Percentiles rank a stretch among this genome's conserved stretches.
Evolutionary conservation across 305 asterid species (phyloP).

Genomic region (Fraxinus baroniana): DNA sequence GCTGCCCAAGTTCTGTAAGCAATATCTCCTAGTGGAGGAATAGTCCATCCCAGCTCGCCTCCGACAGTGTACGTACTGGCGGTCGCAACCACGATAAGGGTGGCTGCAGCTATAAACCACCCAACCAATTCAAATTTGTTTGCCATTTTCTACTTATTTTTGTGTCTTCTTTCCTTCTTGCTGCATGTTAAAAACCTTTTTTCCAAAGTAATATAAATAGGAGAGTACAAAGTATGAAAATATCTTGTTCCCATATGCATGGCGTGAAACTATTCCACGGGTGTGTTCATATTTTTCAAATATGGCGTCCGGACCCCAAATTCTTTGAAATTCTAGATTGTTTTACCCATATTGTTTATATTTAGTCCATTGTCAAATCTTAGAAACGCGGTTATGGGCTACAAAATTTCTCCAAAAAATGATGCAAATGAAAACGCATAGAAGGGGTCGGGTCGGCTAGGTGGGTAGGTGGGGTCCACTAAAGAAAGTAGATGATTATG

Average conservation of each 20-base stretch:
- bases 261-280: background rate
- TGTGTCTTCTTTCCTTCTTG: background rate
- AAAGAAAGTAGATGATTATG: background rate
- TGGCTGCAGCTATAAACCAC: background rate
- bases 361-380: background rate
- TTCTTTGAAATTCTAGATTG: background rate
- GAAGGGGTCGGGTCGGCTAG: background rate
- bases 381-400: background rate
- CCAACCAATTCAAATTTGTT: background rate
- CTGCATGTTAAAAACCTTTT: background rate
- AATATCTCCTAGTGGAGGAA: slow-evolving; percentile 28
- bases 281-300: background rate
- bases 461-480: background rate
- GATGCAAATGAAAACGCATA: background rate
- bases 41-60: slow-evolving; percentile 13
- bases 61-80: slow-evolving; percentile 10
- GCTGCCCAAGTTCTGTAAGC: slow-evolving; percentile 26
- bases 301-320: background rate
- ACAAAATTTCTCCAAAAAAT: background rate
- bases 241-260: background rate
- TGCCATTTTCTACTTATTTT: background rate
- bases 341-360: background rate
- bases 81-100: background rate
- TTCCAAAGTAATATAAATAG: background rate
- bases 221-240: background rate